phyloP scores from a whole-genome alignment of 2,329 filamentous ascomycete genomes.

The Penicillium brevicompactum region DNA sequence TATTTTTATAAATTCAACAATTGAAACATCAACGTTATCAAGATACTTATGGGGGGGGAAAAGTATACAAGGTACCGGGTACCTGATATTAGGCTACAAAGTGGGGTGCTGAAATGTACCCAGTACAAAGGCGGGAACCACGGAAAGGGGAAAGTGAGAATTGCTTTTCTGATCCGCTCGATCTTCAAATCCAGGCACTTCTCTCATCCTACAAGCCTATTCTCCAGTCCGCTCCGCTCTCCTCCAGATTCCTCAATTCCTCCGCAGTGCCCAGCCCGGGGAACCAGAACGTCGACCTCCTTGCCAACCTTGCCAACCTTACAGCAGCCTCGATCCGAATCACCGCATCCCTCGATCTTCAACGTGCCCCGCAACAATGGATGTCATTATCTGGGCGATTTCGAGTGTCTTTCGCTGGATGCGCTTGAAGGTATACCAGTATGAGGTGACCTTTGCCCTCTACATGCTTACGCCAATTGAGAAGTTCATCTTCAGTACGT shows the following conservation, averaged over 20 bases:
- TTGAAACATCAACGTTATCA: too few species aligned
- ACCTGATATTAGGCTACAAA: background rate
- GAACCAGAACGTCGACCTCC: too few species aligned
- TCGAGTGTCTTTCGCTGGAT: constrained; percentile 75
- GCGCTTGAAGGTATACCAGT: constrained; percentile 94
- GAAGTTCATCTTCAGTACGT: constrained; percentile 95
- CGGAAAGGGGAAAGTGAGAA: constrained; percentile 9
- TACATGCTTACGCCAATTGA: constrained; percentile 98
- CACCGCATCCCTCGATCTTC: background rate
- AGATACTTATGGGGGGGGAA: background rate
- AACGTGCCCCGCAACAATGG: constrained; percentile 23
- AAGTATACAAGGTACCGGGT: background rate
- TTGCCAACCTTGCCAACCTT: background rate
- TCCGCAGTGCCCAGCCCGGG: background rate
- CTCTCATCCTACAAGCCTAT: background rate
- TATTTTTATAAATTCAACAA: too few species aligned
- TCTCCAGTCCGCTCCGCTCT: background rate
- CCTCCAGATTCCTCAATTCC: background rate
- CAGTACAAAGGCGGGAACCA: constrained; percentile 2
- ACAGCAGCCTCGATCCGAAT: background rate
- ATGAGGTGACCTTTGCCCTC: constrained; percentile 93
- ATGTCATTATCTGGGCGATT: constrained; percentile 39
- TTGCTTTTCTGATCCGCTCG: constrained; percentile 4
- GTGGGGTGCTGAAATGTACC: background rate
- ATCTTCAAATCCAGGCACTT: background rate